Evolutionary conservation across 768 basidiomycete genomes (phyloP), one percentile per base, ranked within the genome.

Genomic region (Phylloporus sp.): DNA sequence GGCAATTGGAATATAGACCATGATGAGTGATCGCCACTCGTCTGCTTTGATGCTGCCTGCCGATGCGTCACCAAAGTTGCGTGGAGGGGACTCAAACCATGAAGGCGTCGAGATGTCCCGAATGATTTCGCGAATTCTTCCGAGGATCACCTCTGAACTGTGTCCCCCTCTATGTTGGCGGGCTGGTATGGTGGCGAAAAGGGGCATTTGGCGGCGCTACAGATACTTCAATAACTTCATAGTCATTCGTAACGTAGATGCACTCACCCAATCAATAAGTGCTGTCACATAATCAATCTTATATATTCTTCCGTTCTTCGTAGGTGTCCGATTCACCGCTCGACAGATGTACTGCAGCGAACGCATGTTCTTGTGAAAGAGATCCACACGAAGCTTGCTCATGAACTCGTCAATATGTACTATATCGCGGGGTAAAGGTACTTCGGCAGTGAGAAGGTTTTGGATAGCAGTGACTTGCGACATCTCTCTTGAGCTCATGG

Each of bases 61-160:
- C 0, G 41, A 23, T n/a, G 41, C 10, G 4, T 43, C 26, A 23
- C n/a, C 69, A 70, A 1, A 67, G 39, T 63, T 63, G 7, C 40
- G 0, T 3, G 62, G 59, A 11, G 54, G 50, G 5, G 50, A 50
- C 9, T 22, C 33, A 3, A 59, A 13, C 47, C 52, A 61, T 1
- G 48, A 54, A 1, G 55, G 62, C 1, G 11, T 29, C 7, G 20
- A 29, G 8, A 34, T 42, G 10, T 46, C 23, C 3, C 10, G 17
- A 18, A 55, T 54, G 44, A 45, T 37, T 4, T 33, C 9, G 3
- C 23, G 38, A 15, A 55, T 42, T 32, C n/a, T 32, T 32, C 17
- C 15, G 7, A 17, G 4, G 14, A 32, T 43, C 35, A 41, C 38
- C 1, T 18, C 20, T 13, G 29, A 42, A 15, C 9, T 21, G 13